These are phyloP conservation scores for Pseudogymnoascus sp. DNA, from an alignment of 2,329 filamentous ascomycete species.

Conservation along the genomic window DNA sequence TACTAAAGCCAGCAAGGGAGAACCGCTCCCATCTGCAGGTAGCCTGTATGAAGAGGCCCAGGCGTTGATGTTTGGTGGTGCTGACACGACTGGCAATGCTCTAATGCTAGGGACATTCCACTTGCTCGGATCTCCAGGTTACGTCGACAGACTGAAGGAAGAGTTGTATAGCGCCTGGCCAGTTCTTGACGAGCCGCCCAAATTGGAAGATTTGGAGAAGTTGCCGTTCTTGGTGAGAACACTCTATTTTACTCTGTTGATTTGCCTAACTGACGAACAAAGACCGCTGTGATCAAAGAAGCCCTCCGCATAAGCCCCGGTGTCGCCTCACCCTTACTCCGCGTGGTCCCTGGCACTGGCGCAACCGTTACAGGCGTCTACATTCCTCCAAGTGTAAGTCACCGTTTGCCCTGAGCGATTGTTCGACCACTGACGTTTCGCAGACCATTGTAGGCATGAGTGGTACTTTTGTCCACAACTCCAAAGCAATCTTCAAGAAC, in stretches of 20 bases:
- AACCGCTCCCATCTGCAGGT: constrained; percentile 16
- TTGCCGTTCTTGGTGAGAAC: constrained; percentile 21
- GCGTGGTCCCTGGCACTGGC: constrained; percentile 8
- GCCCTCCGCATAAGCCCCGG: not conserved
- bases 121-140: constrained; percentile 29
- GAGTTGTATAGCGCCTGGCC: constrained; percentile 34
- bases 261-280: constrained; percentile 21
- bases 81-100: constrained; percentile 35
- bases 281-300: not conserved
- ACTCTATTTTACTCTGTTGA: constrained; percentile 19
- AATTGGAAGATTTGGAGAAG: constrained; percentile 29
- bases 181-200: constrained; percentile 24
- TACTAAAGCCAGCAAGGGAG: constrained; percentile 23
- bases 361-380: constrained; percentile 2
- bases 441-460: constrained; percentile 16
- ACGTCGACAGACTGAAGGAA: constrained; percentile 28
- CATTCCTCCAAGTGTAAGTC: not conserved
- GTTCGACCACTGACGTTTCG: not conserved
- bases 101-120: constrained; percentile 34
- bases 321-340: not conserved
- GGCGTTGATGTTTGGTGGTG: constrained; percentile 38
- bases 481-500: constrained; percentile 19
- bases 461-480: constrained; percentile 18
- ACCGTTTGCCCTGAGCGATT: not conserved
- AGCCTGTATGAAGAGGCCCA: constrained; percentile 36